Conservation (phyloP, 2,329 filamentous ascomycete species). For the Metarhizium anisopliae region DNA sequence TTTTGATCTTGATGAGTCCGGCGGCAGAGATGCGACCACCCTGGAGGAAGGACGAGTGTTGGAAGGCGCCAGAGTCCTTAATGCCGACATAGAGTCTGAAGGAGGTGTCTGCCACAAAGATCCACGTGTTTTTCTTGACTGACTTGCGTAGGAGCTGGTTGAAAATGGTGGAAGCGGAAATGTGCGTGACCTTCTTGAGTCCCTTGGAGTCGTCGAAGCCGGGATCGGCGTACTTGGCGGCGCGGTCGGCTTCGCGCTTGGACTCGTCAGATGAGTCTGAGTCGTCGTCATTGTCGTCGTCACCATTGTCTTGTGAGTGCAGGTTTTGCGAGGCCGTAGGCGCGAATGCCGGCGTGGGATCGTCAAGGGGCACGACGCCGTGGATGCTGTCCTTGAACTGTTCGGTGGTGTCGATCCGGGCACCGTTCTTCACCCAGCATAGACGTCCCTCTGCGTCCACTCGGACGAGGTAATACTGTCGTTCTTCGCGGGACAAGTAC, state of each 20-base stretch:
- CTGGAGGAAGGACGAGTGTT: slow-evolving; percentile 83
- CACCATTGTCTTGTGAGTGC: slow-evolving; percentile 7
- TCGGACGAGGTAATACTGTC: slow-evolving; percentile 69
- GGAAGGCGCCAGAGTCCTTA: slow-evolving; percentile 80
- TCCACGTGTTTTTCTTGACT: slow-evolving; percentile 84
- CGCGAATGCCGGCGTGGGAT: slow-evolving; percentile 47
- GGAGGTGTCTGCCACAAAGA: slow-evolving; percentile 80
- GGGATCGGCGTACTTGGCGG: slow-evolving; percentile 56
- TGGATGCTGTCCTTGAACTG: slow-evolving; percentile 72
- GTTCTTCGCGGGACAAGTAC: slow-evolving; percentile 75
- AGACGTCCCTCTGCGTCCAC: slow-evolving; percentile 67
- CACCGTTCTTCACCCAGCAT: slow-evolving; percentile 80
- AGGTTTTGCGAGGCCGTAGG: slow-evolving; percentile 6
- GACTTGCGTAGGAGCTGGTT: slow-evolving; percentile 72
- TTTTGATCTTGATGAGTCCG: slow-evolving; percentile 75
- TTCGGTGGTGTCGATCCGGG: slow-evolving; percentile 66
- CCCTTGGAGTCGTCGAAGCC: slow-evolving; percentile 53
- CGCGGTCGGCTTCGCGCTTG: slow-evolving; percentile 49
- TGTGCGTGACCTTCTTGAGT: slow-evolving; percentile 44
- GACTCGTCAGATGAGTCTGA: slow-evolving; percentile 32
- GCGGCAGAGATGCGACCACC: slow-evolving; percentile 75
- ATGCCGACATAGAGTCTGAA: slow-evolving; percentile 85
- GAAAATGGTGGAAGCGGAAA: slow-evolving; percentile 64
- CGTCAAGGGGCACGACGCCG: slow-evolving; percentile 57
- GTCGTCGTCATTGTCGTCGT: slow-evolving; percentile 12